Evolutionary conservation across 2,329 filamentous ascomycete genomes (phyloP), one percentile per base, ranked within the genome.

Genomic region (Phoma sp.): DNA sequence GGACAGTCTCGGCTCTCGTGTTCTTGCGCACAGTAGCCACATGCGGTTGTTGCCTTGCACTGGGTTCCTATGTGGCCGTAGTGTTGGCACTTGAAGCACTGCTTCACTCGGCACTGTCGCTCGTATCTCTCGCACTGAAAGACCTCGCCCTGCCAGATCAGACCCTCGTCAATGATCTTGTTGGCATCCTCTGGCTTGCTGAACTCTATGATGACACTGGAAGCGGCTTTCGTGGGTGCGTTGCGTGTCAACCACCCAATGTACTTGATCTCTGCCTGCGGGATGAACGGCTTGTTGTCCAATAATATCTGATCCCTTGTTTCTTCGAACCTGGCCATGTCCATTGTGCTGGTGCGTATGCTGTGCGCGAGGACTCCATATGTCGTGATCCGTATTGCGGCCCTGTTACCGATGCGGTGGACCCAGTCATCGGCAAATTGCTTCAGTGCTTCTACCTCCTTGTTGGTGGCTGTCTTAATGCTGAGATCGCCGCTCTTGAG

Each of bases 1-100:
- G 28, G 42, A 48, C 49, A 62, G 21, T 60, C 39, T 42, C 29
- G 20, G 36, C 39, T 57, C 23, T 53, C 30, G 50, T 60, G 47
- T 18, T 55, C 23, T 21, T 59, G 42, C 42, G 50, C 47, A 42
- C 39, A 60, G 47, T 59, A 57, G 53, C 47, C 45, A 53, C 40
- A 58, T 54, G 49, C 57, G 50, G 23, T 61, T 59, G 46, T 28
- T 59, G 47, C 58, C 59, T 65, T 60, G 42, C 45, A 60, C 47
- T 65, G 30, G 57, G 56, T 62, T 64, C 50, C 52, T 62, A 59
- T 62, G 32, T 62, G 39, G 59, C 56, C 45, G 28, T 60, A 59
- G 45, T 50, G 55, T 55, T 63, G 21, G 60, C 42, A 62, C 53
- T 64, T 56, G 15, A 59, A 65, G 54, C 43, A 57, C 53, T 60